Conservation (phyloP, 331 rosid species). For the Ulmus americana region DNA sequence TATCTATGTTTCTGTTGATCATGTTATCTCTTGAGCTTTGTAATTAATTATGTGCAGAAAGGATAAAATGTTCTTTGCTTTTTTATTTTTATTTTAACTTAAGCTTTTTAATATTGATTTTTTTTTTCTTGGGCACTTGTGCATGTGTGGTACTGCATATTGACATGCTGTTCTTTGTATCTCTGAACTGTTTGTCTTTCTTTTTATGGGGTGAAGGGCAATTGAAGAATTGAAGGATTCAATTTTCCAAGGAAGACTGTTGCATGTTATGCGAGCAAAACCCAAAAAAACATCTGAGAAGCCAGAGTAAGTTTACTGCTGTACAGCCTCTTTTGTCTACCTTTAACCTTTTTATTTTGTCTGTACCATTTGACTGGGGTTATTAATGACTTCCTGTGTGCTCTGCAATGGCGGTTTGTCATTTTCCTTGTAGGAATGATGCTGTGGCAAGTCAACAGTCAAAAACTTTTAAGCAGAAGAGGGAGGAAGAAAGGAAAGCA, state of each 20-base stretch:
- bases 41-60: background rate
- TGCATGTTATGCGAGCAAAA: slow-evolving; percentile 84
- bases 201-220: slow-evolving; percentile 49
- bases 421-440: slow-evolving; percentile 41
- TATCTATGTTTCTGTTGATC: background rate
- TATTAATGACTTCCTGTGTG: slow-evolving; percentile 9
- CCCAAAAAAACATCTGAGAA: slow-evolving; percentile 42
- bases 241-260: slow-evolving; percentile 80
- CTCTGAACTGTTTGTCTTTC: background rate
- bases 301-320: slow-evolving; percentile 45
- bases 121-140: background rate
- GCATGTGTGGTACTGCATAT: background rate
- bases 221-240: slow-evolving; percentile 63
- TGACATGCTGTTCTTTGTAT: background rate
- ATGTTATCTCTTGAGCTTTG: background rate
- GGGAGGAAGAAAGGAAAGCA: slow-evolving; percentile 72
- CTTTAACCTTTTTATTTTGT: background rate
- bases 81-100: too few species aligned
- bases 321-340: background rate
- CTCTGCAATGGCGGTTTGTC: slow-evolving; percentile 17
- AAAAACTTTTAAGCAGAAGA: slow-evolving; percentile 58
- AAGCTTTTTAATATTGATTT: too few species aligned
- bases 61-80: background rate
- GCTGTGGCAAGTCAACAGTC: slow-evolving; percentile 37
- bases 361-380: background rate